These are phyloP conservation scores for Arabidopsis lyrata DNA, from an alignment of 441 rosid species.

Conservation along the genomic window DNA sequence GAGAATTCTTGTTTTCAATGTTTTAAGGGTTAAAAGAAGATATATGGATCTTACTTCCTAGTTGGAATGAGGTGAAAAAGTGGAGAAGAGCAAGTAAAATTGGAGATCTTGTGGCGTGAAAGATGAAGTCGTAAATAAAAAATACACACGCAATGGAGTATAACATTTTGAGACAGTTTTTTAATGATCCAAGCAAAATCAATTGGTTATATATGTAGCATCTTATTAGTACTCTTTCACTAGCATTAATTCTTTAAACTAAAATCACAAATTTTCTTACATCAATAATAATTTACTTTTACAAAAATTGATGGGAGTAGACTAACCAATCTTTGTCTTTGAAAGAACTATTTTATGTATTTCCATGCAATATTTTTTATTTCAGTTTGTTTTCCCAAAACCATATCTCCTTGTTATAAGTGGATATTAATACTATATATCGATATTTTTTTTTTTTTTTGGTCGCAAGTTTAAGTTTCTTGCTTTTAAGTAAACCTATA, in stretches of 20 bases:
- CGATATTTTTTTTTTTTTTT: not conserved
- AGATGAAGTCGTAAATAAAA: slow-evolving; percentile 12
- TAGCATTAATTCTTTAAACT: not conserved
- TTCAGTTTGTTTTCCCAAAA: slow-evolving; percentile 10
- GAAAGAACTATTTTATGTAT: not conserved
- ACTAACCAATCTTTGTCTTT: slow-evolving; percentile 3
- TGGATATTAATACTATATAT: not conserved
- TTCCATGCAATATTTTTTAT: not conserved
- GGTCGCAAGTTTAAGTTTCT: not conserved
- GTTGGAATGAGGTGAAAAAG: slow-evolving; percentile 18
- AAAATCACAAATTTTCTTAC: not conserved
- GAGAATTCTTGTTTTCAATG: not conserved
- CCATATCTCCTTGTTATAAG: slow-evolving; percentile 3
- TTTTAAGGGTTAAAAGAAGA: slow-evolving; percentile 6
- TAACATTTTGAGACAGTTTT: slow-evolving; percentile 9
- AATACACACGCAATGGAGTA: slow-evolving; percentile 19
- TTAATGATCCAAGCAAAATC: slow-evolving; percentile 8
- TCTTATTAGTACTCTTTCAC: not conserved
- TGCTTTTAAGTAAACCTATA: not conserved
- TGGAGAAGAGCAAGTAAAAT: slow-evolving; percentile 22
- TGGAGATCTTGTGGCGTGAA: slow-evolving; percentile 8
- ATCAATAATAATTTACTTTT: not conserved
- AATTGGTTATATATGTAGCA: not conserved
- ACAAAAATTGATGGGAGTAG: not conserved
- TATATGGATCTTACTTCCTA: slow-evolving; percentile 14